Base-by-base conservation (phyloP, 2,329 filamentous ascomycete species). In the Penicillium sp. region DNA sequence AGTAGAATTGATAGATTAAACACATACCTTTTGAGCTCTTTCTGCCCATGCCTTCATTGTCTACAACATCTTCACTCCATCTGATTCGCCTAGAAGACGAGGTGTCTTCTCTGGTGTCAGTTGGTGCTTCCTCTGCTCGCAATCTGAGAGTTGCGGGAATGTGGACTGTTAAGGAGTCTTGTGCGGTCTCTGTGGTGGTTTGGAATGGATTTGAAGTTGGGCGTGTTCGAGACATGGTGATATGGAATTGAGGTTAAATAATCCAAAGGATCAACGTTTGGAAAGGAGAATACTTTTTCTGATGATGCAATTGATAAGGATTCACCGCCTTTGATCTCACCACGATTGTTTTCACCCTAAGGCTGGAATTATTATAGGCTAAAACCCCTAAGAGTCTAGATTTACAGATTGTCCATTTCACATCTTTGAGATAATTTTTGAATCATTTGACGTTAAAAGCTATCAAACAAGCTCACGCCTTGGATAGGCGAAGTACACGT, bases 21-120 rank as follows among this genome's bases (percentile, higher is more conserved):
- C n/a, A 66, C 74, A 33, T 73, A 93, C 91, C 90, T 84, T 99
- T 99, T 17, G 90, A 96, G 61, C 86, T 93, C 78, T 97, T 99
- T 75, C 90, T 89, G 8, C 91, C 91, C 73, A 97, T 82, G 4
- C 91, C 91, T 75, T 99, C 94, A 69, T 99, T 99, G 75, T 99
- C 92, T 3, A 99, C 81, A 7, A 97, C 92, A 68, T 90, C 88
- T 68, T 94, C 90, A 7, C 91, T 91, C 94, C 94, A 99, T 73
- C 89, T 87, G 53, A 99, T 94, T 46, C 85, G 85, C 50, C 87
- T 81, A 17, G 78, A 73, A 26, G 76, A 74, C 0, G 77, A 58
- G 31, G 52, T 59, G 51, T 62, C 60, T 36, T 51, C 55, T 17
- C 51, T 51, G 17, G 50, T 54, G 28, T 30, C 37, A 14, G 53